Base-by-base conservation (phyloP, 2,329 filamentous ascomycete species). In the Cercospora citrullina region DNA sequence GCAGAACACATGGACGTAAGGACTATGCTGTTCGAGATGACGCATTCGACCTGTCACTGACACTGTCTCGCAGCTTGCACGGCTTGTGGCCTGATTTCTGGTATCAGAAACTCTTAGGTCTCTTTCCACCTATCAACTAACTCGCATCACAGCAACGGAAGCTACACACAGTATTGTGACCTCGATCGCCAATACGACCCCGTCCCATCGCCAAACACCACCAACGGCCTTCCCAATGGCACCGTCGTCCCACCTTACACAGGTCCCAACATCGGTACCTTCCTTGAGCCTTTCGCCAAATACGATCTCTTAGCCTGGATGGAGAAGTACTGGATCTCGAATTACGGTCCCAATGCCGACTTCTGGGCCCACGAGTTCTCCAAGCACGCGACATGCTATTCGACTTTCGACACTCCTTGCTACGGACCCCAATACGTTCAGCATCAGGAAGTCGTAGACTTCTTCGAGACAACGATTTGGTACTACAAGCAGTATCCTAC, bases 151-250 rank as follows among this genome's bases (percentile, higher is more conserved):
- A 73, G 72, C 71, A 80, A 83, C 79, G 86, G 87, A 58, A 84
- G 83, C 0, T 90, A 87, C 75, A 89, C 87, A 0, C 87, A 90
- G 70, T 91, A 90, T 78, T 91, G 89, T 78, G 89, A 91, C 74
- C 75, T 89, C 60, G 84, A 76, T 63, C 85, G 88, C 0, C 88
- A 91, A 77, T 90, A 88, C 71, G 89, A 90, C 74, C 88, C 87
- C 0, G 62, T 68, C 16, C 77, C 77, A 18, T 84, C 82, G 0
- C 88, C 88, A 28, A 90, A 89, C 78, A 90, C 88, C 6, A 90
- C 88, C 5, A 87, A 83, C 48, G 85, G 86, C 42, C 83, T 81
- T 3, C 78, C 83, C 1, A 82, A 81, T 63, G 87, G 81, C 67
- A 82, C 79, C 10, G 71, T 82, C 2, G 87, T 91, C 0, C 83